A percentile compares a stretch with the other conserved stretches of the same genome.
Evolutionary conservation across 176 grass and related monocot genomes (phyloP).

Genomic region (Paspalum vaginatum): DNA sequence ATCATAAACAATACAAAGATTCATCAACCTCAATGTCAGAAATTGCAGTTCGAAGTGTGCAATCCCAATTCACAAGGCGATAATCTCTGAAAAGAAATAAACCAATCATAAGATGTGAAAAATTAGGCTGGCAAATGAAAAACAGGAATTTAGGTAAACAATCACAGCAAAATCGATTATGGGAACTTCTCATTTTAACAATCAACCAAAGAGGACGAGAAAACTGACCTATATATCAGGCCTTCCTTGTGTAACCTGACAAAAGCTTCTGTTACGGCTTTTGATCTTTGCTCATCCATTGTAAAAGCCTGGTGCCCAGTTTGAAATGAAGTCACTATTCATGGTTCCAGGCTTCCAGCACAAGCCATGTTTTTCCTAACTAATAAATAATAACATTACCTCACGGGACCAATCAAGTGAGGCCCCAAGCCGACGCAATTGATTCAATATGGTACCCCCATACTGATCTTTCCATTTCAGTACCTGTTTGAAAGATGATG

Average conservation of each 20-base stretch:
- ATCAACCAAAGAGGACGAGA: conserved; percentile 26
- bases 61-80: conserved; percentile 96
- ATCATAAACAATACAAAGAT: conserved; percentile 28
- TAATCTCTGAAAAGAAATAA: conserved; percentile 65
- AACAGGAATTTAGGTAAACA: conserved; percentile 1
- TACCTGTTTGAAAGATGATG: conserved; percentile 53
- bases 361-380: conserved; percentile 10
- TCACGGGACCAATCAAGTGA: conserved; percentile 93
- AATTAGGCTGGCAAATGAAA: neutral
- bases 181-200: conserved; percentile 15
- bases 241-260: conserved; percentile 81
- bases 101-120: neutral
- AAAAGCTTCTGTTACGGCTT: conserved; percentile 89
- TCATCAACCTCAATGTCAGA: conserved; percentile 82
- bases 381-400: conserved; percentile 50
- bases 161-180: neutral
- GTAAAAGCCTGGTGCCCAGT: conserved; percentile 79
- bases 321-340: conserved; percentile 34
- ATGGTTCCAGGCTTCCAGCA: neutral
- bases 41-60: conserved; percentile 86
- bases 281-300: conserved; percentile 88
- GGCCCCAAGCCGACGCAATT: conserved; percentile 85
- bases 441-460: conserved; percentile 78
- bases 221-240: conserved; percentile 84
- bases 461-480: conserved; percentile 95